phyloP scores from a whole-genome alignment of 1,284 basidiomycete genomes.

The Malassezia slooffiae region DNA sequence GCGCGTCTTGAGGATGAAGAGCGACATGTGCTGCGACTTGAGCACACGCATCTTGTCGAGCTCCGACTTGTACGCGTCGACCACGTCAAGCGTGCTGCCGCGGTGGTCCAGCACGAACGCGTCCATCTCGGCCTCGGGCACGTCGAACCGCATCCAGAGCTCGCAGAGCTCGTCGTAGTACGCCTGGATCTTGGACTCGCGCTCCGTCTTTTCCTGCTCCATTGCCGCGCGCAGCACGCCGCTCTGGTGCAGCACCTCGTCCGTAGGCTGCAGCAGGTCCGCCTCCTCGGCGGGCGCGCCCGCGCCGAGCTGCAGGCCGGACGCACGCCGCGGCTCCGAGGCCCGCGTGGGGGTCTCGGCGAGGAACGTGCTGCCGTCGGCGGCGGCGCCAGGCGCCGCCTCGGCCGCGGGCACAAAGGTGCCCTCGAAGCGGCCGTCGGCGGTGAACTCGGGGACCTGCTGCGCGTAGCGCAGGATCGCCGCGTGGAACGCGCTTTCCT shows the following conservation, averaged over 20 bases:
- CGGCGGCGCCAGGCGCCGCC: conserved; percentile 1
- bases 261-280: conserved; percentile 15
- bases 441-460: conserved; percentile 22
- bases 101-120: conserved; percentile 48
- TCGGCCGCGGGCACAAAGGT: conserved; percentile 19
- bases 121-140: conserved; percentile 42
- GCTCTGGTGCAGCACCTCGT: conserved; percentile 22
- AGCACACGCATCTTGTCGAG: conserved; percentile 77
- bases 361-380: conserved; percentile 17
- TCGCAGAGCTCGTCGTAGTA: conserved; percentile 42
- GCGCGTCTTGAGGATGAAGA: conserved; percentile 72
- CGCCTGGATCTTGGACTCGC: conserved; percentile 37
- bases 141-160: conserved; percentile 43
- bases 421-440: conserved; percentile 21
- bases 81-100: conserved; percentile 63
- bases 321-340: conserved; percentile 18
- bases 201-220: conserved; percentile 30
- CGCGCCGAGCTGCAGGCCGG: conserved; percentile 1
- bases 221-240: conserved; percentile 23
- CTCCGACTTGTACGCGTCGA: conserved; percentile 74
- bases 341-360: conserved; percentile 21
- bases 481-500: conserved; percentile 20
- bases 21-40: conserved; percentile 73
- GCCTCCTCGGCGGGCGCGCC: neutral
- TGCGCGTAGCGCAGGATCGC: conserved; percentile 29